Evolutionary conservation across 2,329 filamentous ascomycete species (phyloP).

Genomic region (Penicillium sclerotigenum): DNA sequence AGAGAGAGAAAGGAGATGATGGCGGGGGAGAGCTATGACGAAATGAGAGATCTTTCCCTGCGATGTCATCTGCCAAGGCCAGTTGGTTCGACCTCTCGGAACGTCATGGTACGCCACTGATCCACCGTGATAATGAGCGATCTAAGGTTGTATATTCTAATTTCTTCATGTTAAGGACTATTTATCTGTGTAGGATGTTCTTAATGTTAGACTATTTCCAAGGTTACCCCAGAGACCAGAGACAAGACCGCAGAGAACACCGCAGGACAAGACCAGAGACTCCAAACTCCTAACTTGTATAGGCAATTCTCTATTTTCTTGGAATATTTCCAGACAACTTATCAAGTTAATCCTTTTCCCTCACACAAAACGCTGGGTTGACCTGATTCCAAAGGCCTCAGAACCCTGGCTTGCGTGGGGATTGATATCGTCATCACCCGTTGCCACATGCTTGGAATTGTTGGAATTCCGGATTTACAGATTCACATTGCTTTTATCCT

Average conservation of each 20-base stretch:
- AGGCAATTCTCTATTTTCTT: background rate
- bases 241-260: no score
- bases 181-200: no score
- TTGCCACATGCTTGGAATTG: conserved; percentile 7
- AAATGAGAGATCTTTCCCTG: conserved; percentile 7
- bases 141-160: background rate
- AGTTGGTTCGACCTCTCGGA: conserved; percentile 3
- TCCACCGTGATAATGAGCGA: conserved; percentile 2
- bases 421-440: conserved; percentile 10
- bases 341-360: background rate
- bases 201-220: no score
- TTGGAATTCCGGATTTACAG: background rate
- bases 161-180: background rate
- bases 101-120: conserved; percentile 17
- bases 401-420: conserved; percentile 3
- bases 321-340: background rate
- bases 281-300: no score
- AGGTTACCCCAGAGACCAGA: background rate
- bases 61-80: conserved; percentile 13
- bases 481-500: background rate
- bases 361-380: background rate
- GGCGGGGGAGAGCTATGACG: conserved; percentile 8
- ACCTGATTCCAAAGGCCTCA: background rate
- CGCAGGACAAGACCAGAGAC: no score
- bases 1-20: conserved; percentile 4